These are phyloP conservation scores for Trichocladium antarcticum DNA, from an alignment of 495 filamentous ascomycete genomes.

Conservation along the genomic window DNA sequence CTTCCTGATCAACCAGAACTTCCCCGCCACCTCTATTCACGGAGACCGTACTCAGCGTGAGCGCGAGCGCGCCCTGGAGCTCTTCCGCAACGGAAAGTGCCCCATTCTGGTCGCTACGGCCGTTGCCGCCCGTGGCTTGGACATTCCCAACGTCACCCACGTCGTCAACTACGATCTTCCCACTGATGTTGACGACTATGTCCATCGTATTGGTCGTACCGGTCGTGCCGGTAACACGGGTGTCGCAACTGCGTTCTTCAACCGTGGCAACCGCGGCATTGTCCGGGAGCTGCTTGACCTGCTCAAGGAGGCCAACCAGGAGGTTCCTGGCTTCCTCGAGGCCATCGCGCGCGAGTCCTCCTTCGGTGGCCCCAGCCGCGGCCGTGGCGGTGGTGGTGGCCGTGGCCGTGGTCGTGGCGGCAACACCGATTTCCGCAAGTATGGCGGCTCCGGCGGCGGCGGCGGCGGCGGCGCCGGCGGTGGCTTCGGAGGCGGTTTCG, in stretches of 20 bases:
- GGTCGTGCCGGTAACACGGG: slow-evolving; percentile 98
- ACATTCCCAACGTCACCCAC: slow-evolving; percentile 97
- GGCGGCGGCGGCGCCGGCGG: slow-evolving; percentile 40
- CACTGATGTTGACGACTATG: slow-evolving; percentile 98
- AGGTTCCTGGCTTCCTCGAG: slow-evolving; percentile 86
- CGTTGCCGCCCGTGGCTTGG: slow-evolving; percentile 87
- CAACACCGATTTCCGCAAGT: slow-evolving; percentile 86
- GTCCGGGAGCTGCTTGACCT: slow-evolving; percentile 91
- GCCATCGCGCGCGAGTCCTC: slow-evolving; percentile 89
- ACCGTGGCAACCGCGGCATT: slow-evolving; percentile 95
- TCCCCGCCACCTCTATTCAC: slow-evolving; percentile 97
- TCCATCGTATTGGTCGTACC: slow-evolving; percentile 98
- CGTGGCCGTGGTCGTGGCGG: slow-evolving; percentile 51
- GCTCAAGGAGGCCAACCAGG: slow-evolving; percentile 95
- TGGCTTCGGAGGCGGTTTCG: slow-evolving; percentile 41
- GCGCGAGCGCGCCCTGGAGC: slow-evolving; percentile 93
- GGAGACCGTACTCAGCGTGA: slow-evolving; percentile 97
- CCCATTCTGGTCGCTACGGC: slow-evolving; percentile 95
- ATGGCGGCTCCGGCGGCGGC: slow-evolving; percentile 48
- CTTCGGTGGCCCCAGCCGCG: slow-evolving; percentile 61
- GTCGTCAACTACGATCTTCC: slow-evolving; percentile 99
- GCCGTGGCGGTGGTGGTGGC: slow-evolving; percentile 60
- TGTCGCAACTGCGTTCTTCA: slow-evolving; percentile 98
- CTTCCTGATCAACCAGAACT: slow-evolving; percentile 94
- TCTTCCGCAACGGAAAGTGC: slow-evolving; percentile 91